A percentile compares a stretch with the other conserved stretches of the same genome.
Conservation (phyloP, 306 rosid species). For the Prunus armeniaca region DNA sequence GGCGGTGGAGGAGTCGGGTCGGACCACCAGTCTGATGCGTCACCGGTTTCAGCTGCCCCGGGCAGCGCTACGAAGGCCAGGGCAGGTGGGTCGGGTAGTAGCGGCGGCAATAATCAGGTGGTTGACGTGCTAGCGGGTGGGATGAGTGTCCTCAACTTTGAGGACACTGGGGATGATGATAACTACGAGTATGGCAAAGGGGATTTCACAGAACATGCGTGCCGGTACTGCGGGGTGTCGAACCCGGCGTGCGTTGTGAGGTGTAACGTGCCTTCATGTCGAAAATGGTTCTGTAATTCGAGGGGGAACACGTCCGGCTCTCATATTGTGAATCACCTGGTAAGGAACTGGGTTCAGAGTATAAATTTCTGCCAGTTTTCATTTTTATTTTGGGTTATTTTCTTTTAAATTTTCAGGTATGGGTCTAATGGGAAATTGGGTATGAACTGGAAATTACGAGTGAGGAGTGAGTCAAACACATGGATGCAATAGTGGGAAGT, state of each 20-base stretch:
- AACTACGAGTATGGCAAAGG: conserved; percentile 79
- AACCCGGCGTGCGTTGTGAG: conserved; percentile 98
- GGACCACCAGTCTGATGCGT: conserved; percentile 89
- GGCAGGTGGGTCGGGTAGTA: conserved; percentile 45
- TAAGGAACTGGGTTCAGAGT: conserved; percentile 30
- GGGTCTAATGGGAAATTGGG: background rate
- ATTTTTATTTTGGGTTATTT: background rate
- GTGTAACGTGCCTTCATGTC: conserved; percentile 96
- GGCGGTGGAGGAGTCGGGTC: conserved; percentile 48
- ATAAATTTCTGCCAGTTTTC: background rate
- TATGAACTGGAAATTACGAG: background rate
- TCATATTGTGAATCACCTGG: conserved; percentile 97
- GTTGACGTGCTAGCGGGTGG: conserved; percentile 78
- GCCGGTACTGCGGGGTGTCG: conserved; percentile 95
- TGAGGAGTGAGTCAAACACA: background rate
- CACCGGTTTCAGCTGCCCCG: conserved; percentile 75
- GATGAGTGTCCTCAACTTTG: conserved; percentile 92
- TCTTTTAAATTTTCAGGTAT: background rate
- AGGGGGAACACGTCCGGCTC: conserved; percentile 98
- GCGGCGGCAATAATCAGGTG: conserved; percentile 62
- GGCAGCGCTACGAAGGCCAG: conserved; percentile 71
- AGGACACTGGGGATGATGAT: conserved; percentile 92
- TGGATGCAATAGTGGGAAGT: background rate
- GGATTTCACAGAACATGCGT: conserved; percentile 93
- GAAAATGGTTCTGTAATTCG: conserved; percentile 98